Evolutionary conservation across 805 yeast genomes (phyloP).

Genomic region (Yamadazyma akitaensis): DNA sequence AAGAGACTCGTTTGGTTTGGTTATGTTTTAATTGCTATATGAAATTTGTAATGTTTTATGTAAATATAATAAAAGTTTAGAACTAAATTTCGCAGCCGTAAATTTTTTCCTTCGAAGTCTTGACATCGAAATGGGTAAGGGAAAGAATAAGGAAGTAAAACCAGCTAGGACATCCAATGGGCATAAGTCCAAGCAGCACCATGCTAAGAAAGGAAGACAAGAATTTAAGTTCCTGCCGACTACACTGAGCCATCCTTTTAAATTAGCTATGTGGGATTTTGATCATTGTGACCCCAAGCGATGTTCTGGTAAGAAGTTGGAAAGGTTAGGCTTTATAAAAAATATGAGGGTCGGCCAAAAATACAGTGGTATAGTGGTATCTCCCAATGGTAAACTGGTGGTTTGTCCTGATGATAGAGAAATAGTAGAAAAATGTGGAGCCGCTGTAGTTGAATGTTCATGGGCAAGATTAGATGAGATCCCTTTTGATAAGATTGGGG

Average conservation of each 20-base stretch:
- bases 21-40: constrained; percentile 3
- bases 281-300: constrained; percentile 98
- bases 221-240: constrained; percentile 38
- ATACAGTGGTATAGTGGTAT: constrained; percentile 83
- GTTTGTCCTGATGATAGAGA: constrained; percentile 86
- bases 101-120: background rate
- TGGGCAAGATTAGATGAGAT: constrained; percentile 98
- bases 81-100: constrained; percentile 1
- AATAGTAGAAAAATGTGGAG: constrained; percentile 76
- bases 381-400: constrained; percentile 87
- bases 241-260: constrained; percentile 49
- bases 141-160: constrained; percentile 51
- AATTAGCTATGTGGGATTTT: constrained; percentile 98
- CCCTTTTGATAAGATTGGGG: constrained; percentile 93
- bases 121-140: constrained; percentile 44
- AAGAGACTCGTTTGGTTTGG: constrained; percentile 5
- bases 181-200: constrained; percentile 53
- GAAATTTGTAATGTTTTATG: constrained; percentile 8
- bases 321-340: constrained; percentile 79
- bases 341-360: constrained; percentile 88
- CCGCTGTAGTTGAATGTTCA: constrained; percentile 98
- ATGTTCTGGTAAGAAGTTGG: constrained; percentile 93
- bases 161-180: constrained; percentile 50
- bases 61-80: constrained; percentile 5
- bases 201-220: constrained; percentile 36